These are phyloP conservation scores for Colletotrichum tropicale DNA, from an alignment of 2,329 filamentous ascomycete species.

Conservation along the genomic window DNA sequence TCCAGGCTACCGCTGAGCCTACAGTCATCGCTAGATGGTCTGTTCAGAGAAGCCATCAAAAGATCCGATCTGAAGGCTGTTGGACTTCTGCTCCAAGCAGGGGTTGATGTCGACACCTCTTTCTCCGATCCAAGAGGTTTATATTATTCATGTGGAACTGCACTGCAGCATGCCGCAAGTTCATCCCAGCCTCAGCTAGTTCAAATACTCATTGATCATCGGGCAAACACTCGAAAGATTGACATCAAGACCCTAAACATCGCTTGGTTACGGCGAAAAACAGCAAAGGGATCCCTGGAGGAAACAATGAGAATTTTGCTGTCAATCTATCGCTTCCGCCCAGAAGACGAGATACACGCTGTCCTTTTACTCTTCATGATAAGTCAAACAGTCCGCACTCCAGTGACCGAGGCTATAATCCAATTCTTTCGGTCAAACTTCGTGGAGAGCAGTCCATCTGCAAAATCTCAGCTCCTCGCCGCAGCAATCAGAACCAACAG, in stretches of 20 bases:
- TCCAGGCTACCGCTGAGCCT: not conserved
- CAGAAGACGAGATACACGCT: fast-evolving
- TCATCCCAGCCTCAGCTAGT: fast-evolving
- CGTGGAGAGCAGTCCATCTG: fast-evolving
- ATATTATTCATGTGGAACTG: fast-evolving
- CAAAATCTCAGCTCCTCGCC: not conserved
- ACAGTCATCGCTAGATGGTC: not conserved
- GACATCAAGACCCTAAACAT: fast-evolving
- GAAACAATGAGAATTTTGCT: not conserved
- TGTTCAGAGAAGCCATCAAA: not conserved
- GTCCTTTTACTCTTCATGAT: fast-evolving
- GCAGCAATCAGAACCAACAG: not conserved
- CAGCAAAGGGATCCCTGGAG: fast-evolving
- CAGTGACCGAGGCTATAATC: not conserved
- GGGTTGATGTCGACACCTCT: not conserved
- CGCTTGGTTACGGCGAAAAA: not conserved
- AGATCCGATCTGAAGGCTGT: not conserved
- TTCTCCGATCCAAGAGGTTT: no score
- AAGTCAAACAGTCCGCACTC: fast-evolving
- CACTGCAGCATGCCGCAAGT: not conserved
- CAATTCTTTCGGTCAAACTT: not conserved
- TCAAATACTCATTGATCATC: fast-evolving
- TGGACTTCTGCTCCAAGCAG: not conserved
- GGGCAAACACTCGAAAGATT: not conserved
- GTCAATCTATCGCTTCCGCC: not conserved